phyloP scores from a whole-genome alignment of 169 alveolate species.

The Plasmodium coatneyi region DNA sequence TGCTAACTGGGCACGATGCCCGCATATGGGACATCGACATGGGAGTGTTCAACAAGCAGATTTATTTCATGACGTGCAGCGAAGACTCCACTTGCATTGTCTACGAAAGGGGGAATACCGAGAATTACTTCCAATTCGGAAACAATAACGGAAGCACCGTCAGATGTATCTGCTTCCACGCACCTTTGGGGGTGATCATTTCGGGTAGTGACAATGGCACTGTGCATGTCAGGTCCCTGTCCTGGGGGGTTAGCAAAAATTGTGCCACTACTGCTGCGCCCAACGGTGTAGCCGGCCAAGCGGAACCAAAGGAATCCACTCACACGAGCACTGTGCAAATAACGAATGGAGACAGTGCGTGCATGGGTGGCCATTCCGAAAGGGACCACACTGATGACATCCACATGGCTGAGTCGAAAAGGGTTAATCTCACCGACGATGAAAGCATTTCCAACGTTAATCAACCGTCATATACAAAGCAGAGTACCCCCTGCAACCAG shows the following conservation, averaged over 20 bases:
- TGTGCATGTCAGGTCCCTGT: constrained; percentile 10
- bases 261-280: neutral
- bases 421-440: neutral
- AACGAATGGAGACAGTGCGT: neutral
- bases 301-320: neutral
- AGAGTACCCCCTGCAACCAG: neutral
- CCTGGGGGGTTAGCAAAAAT: neutral
- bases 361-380: neutral
- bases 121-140: constrained; percentile 4
- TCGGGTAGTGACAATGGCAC: constrained; percentile 45
- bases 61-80: constrained; percentile 60
- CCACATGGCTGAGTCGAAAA: neutral
- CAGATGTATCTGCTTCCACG: constrained; percentile 61
- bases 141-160: constrained; percentile 17
- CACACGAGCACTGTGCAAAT: neutral
- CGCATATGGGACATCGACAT: constrained; percentile 73
- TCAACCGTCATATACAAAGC: neutral
- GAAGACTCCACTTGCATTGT: constrained; percentile 60
- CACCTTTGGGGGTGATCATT: neutral
- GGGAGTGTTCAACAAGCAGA: constrained; percentile 2
- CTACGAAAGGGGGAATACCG: neutral
- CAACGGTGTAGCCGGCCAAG: neutral
- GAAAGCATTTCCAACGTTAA: neutral
- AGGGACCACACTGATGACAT: neutral
- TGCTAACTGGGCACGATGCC: constrained; percentile 60